Evolutionary conservation across 139 green algal genomes (phyloP).

Genomic region (Closterium sp.): DNA sequence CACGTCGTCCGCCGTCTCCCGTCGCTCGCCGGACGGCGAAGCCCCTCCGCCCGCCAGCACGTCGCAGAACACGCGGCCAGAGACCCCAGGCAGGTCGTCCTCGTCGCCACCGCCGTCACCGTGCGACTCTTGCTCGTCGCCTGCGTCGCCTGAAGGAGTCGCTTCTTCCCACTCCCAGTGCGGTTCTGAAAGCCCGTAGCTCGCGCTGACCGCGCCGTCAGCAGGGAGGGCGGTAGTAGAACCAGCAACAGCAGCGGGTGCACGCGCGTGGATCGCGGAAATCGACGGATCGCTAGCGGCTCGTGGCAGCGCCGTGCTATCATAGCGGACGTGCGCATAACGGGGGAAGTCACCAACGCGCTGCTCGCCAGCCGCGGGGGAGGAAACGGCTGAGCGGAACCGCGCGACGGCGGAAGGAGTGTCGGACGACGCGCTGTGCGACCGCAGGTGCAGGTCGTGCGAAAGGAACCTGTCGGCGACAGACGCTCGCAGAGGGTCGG

Average conservation of each 20-base stretch:
- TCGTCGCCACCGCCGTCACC: not conserved
- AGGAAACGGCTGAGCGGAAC: not conserved
- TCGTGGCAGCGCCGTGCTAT: not conserved
- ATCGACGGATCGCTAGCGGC: not conserved
- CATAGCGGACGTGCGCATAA: not conserved
- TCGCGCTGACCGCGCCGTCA: not conserved
- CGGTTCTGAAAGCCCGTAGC: not conserved
- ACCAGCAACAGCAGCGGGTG: not conserved
- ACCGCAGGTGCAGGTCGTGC: not conserved
- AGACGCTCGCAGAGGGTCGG: not conserved
- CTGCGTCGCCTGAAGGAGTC: not conserved
- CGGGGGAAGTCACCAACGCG: not conserved
- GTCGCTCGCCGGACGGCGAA: not conserved
- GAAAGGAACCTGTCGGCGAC: not conserved
- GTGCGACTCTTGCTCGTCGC: no score
- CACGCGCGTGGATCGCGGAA: not conserved
- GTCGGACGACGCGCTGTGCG: not conserved
- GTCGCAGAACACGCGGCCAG: not conserved
- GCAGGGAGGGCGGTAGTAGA: not conserved
- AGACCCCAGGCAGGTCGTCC: not conserved
- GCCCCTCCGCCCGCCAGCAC: not conserved
- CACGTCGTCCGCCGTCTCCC: not conserved
- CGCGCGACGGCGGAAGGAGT: not conserved
- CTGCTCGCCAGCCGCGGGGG: not conserved
- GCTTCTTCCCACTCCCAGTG: not conserved